Conservation (phyloP, 2,329 filamentous ascomycete genomes). For the Xenosphaeropsis pyriputrescens region DNA sequence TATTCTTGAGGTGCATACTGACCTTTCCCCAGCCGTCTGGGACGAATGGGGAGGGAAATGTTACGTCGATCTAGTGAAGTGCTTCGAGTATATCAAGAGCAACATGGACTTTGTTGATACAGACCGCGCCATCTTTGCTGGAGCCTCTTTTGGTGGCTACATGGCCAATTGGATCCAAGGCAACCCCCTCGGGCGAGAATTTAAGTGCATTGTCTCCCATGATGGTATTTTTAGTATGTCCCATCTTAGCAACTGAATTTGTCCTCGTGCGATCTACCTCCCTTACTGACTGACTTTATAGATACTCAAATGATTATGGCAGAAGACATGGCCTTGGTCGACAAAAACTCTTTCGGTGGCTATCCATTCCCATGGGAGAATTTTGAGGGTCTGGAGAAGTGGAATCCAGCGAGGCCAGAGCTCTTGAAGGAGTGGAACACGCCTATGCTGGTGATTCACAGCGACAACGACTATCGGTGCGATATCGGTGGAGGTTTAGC, state of each 20-base stretch:
- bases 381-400: constrained; percentile 46
- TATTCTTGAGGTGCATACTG: too few relatives aligned
- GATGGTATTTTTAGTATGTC: constrained; percentile 54
- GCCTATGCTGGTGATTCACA: constrained; percentile 78
- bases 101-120: constrained; percentile 54
- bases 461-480: constrained; percentile 73
- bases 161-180: constrained; percentile 88
- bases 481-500: constrained; percentile 63
- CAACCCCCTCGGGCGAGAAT: constrained; percentile 61
- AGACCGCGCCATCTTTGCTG: constrained; percentile 50
- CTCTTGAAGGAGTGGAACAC: constrained; percentile 59
- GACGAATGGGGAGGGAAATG: constrained; percentile 38
- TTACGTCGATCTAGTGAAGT: constrained; percentile 65
- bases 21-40: constrained; percentile 3
- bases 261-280: too few relatives aligned
- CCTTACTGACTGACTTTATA: too few relatives aligned
- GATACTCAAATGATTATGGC: constrained; percentile 10
- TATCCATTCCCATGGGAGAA: constrained; percentile 51
- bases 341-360: constrained; percentile 53
- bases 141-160: constrained; percentile 58
- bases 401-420: constrained; percentile 44
- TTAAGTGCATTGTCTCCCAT: constrained; percentile 75
- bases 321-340: constrained; percentile 42
- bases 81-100: constrained; percentile 56
- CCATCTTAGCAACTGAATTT: too few relatives aligned